Conservation (phyloP, 1,284 basidiomycete species). For the Golubevia sp. region DNA sequence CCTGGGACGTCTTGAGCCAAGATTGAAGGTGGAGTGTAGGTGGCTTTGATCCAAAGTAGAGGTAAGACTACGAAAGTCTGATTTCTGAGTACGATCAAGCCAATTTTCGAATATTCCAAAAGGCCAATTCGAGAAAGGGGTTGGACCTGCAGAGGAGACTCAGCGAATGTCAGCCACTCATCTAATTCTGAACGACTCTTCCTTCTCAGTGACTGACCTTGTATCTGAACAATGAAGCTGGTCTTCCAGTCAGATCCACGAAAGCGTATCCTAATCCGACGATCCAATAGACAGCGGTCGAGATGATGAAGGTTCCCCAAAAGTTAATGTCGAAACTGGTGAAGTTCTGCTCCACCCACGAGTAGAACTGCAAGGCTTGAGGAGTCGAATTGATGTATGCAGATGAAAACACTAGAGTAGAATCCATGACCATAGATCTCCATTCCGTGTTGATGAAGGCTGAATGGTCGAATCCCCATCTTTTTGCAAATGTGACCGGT, state of each 20-base stretch:
- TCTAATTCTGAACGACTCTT: not conserved
- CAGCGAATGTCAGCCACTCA: too few species aligned
- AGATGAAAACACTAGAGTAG: not conserved
- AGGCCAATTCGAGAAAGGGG: constrained; percentile 6
- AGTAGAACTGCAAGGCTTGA: constrained; percentile 1
- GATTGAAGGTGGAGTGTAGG: not conserved
- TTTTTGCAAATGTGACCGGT: not conserved
- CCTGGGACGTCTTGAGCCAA: not conserved
- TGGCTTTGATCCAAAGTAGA: not conserved
- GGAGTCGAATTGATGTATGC: not conserved
- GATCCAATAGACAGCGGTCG: constrained; percentile 6
- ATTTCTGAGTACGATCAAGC: constrained; percentile 4
- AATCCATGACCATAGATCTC: constrained; percentile 1
- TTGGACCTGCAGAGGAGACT: constrained; percentile 1
- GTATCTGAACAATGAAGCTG: constrained; percentile 9
- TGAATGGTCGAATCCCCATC: not conserved
- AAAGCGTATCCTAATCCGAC: constrained; percentile 4
- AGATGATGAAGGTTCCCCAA: constrained; percentile 7
- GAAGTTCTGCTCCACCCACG: constrained; percentile 5
- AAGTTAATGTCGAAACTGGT: constrained; percentile 7
- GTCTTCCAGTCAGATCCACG: constrained; percentile 7
- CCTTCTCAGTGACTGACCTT: not conserved
- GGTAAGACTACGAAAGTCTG: constrained; percentile 7
- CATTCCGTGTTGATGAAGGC: not conserved
- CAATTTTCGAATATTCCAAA: constrained; percentile 9